These are phyloP conservation scores for Panicum virgatum DNA, from an alignment of 202 grass and related monocot genomes.

Conservation along the genomic window DNA sequence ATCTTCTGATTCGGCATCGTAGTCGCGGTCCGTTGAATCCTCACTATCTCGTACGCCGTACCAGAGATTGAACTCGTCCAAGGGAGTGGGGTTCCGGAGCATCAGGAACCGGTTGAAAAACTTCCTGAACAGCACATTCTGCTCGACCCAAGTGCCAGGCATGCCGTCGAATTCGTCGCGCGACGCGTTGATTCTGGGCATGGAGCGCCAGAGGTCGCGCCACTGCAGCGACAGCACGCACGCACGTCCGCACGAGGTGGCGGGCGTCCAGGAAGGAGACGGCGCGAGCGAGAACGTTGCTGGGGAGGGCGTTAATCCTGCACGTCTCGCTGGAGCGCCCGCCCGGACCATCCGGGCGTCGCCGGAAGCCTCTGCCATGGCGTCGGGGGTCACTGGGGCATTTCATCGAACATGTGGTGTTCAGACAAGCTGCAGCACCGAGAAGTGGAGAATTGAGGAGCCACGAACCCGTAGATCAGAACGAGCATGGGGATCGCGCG, in stretches of 20 bases:
- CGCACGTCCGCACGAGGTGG: slow-evolving; percentile 11
- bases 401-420: background rate
- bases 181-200: background rate
- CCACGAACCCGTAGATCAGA: background rate
- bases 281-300: background rate
- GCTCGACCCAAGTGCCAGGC: fast-evolving
- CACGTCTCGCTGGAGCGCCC: background rate
- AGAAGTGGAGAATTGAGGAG: background rate
- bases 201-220: slow-evolving; percentile 9
- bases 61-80: background rate
- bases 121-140: background rate
- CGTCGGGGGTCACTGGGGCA: background rate
- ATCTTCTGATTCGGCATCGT: background rate
- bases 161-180: background rate
- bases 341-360: background rate
- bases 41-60: background rate
- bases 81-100: background rate
- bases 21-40: fast-evolving
- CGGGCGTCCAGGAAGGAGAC: background rate
- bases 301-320: slow-evolving; percentile 5
- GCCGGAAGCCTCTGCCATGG: background rate
- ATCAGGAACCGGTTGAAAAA: slow-evolving; percentile 24
- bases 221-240: slow-evolving; percentile 29
- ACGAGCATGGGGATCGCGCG: background rate
- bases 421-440: background rate